Percentiles rank a stretch among this genome's conserved stretches.
phyloP scores from a whole-genome alignment of 768 basidiomycete species.

The Pleurotus eryngii region DNA sequence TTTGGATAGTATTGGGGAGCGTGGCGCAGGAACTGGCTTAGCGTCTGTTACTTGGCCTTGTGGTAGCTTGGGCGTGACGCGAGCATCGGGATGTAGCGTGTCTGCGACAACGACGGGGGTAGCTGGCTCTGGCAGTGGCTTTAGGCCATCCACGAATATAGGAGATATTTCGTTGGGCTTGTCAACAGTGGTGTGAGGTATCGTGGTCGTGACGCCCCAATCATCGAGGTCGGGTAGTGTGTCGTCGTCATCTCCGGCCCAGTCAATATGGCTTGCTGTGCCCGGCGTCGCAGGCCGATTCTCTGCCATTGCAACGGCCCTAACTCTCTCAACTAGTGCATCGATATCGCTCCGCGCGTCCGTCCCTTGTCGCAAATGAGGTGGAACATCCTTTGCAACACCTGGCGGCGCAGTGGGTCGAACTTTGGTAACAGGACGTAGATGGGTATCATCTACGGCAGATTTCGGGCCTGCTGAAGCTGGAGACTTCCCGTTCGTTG shows the following conservation, averaged over 20 bases:
- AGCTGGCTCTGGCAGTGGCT: slow-evolving; percentile 51
- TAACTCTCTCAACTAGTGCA: slow-evolving; percentile 73
- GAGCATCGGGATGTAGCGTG: too few relatives aligned
- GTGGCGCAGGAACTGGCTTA: too few relatives aligned
- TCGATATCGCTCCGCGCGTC: slow-evolving; percentile 66
- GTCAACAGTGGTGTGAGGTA: slow-evolving; percentile 12
- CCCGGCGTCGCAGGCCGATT: slow-evolving; percentile 67
- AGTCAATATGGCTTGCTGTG: slow-evolving; percentile 67
- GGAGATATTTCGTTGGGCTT: slow-evolving; percentile 50
- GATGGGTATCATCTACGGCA: slow-evolving; percentile 28
- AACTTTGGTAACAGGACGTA: slow-evolving; percentile 28
- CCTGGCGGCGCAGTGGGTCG: slow-evolving; percentile 29
- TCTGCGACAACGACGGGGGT: not conserved
- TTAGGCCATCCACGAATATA: slow-evolving; percentile 61
- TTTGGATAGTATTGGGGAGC: slow-evolving; percentile 3
- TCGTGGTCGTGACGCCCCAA: slow-evolving; percentile 65
- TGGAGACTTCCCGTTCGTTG: slow-evolving; percentile 32
- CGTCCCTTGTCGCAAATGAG: slow-evolving; percentile 41
- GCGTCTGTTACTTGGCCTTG: not conserved
- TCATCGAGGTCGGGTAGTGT: slow-evolving; percentile 81
- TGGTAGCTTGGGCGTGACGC: not conserved
- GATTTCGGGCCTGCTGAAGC: slow-evolving; percentile 25
- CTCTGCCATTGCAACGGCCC: slow-evolving; percentile 69
- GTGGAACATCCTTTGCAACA: slow-evolving; percentile 55
- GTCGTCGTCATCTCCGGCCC: slow-evolving; percentile 87